phyloP scores from a whole-genome alignment of 129 eudicot species.

The Lactuca sativa region DNA sequence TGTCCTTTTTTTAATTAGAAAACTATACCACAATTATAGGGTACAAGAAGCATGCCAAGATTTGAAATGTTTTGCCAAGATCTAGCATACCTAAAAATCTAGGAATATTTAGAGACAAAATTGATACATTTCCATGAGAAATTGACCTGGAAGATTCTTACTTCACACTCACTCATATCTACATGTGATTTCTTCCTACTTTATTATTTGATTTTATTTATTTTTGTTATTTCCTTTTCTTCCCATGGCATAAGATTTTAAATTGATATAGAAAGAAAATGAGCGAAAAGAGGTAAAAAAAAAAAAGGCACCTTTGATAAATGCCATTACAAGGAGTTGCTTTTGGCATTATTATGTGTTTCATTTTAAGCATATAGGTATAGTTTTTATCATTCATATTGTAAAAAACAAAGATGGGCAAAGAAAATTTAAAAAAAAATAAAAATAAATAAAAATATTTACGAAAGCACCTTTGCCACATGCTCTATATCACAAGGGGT shows the following conservation, averaged over 20 bases:
- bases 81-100: constrained; percentile 3
- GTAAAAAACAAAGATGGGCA: neutral
- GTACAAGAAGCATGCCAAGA: neutral
- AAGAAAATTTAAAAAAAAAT: neutral
- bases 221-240: neutral
- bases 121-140: constrained; percentile 19
- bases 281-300: neutral
- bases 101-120: constrained; percentile 21
- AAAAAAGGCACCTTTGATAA: constrained; percentile 2
- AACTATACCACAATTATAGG: too few relatives aligned
- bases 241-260: neutral
- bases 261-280: neutral
- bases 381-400: neutral
- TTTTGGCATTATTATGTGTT: neutral
- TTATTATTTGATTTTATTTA: neutral
- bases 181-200: constrained; percentile 3
- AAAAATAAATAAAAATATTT: neutral
- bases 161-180: constrained; percentile 18
- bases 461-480: neutral
- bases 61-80: neutral
- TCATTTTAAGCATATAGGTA: neutral
- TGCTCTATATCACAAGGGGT: neutral
- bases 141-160: constrained; percentile 22
- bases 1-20: too few relatives aligned
- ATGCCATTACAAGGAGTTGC: neutral